Base-by-base conservation (phyloP, 2,329 filamentous ascomycete genomes). In the Dothidotthia symphoricarpi region DNA sequence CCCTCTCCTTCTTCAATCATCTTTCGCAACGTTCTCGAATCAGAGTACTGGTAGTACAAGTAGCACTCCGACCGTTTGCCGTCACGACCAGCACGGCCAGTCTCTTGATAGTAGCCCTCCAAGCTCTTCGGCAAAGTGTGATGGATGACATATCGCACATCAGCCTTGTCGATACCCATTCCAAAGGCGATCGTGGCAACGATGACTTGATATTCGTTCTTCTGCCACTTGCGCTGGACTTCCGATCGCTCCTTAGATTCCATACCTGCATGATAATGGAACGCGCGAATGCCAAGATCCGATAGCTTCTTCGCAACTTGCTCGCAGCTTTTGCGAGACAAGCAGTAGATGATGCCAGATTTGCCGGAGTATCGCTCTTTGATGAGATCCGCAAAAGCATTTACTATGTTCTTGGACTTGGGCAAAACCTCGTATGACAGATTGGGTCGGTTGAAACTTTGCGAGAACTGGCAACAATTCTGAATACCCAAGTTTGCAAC, bases 81-180 rank as follows among this genome's bases (percentile, higher is more conserved):
- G 64, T 98, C 93, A 63, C 93, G 81, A 6, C 93, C 93, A 41
- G 94, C 93, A 55, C 93, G 85, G 1, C 93, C 93, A 29, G 93
- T 98, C 66, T 98, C 93, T 63, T 98, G 93, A 60, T 98, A 98
- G 66, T 98, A 98, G 1, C 93, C 93, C 69, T 98, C 93, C 36
- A 98, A 72, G 55, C 88, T 96, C 68, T 98, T 97, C 1, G 93
- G 93, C 5, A 98, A 75, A 28, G 83, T 86, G 57, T 95, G 85
- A 61, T 98, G 94, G 27, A 98, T 88, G 24, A 98, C 93, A 63
- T 95, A 98, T 17, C 93, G 86, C 31, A 98, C 93, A 63, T 98
- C 86, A 1, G 90, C 81, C 66, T 98, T 98, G 72, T 98, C 93
- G 50, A 98, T 98, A n/a, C 93, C 93, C 93, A 98, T 98, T 6